Conservation (phyloP, 2,329 filamentous ascomycete genomes). For the Pseudopithomyces maydicus region DNA sequence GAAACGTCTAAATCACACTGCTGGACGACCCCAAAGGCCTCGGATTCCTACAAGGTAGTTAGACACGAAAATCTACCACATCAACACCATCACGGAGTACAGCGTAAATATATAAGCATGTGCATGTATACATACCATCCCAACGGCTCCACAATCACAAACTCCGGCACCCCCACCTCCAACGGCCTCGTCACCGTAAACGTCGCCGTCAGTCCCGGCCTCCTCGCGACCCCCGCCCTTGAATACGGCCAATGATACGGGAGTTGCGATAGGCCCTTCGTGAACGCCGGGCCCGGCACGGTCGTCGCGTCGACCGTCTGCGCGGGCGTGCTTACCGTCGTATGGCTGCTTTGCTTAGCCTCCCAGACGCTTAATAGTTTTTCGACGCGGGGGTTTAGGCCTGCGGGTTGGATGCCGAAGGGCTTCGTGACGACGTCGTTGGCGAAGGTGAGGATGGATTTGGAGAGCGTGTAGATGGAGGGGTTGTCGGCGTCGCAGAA, state of each 20-base stretch:
- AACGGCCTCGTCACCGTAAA: not conserved
- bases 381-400: not conserved
- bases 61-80: no score
- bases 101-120: no score
- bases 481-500: not conserved
- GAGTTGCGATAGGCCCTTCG: not conserved
- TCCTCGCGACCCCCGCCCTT: not conserved
- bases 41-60: no score
- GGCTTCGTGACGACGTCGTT: not conserved
- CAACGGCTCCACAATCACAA: not conserved
- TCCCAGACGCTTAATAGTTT: not conserved
- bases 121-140: not conserved
- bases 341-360: not conserved
- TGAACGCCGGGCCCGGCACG: not conserved
- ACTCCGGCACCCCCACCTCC: not conserved
- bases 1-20: no score
- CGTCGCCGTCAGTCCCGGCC: not conserved
- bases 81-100: no score
- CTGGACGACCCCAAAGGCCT: no score
- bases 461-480: not conserved
- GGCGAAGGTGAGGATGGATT: not conserved
- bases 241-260: constrained; percentile 12
- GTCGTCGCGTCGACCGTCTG: not conserved
- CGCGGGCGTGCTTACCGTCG: not conserved
- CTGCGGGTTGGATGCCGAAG: not conserved